Evolutionary conservation across 257 asterid species (phyloP), one percentile per base, ranked within the genome.

Genomic region (Perilla frutescens): DNA sequence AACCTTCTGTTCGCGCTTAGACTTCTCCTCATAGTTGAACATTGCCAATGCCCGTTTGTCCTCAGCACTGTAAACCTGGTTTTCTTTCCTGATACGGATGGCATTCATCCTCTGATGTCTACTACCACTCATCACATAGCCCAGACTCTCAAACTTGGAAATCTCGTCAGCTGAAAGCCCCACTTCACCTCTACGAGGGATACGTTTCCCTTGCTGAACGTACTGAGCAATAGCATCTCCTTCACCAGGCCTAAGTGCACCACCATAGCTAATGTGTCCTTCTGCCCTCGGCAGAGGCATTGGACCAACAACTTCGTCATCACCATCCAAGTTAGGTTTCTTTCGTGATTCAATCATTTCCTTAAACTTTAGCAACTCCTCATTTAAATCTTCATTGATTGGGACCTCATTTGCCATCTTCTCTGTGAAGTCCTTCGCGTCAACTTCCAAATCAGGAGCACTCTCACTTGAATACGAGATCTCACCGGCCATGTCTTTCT

Each of bases 71-170:
- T 91, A 91, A 54, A 94, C 97, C 85, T 91, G 99, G 87, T 94
- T 94, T 84, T 94, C 99, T 77, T 94, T 94, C 55, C 99, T 84
- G 61, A 94, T 94, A 91, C 99, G 99, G 65, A 94, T 91, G 31
- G 99, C 99, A 85, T 94, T 94, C 99, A 94, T 94, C 80, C 99
- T 87, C 76, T 94, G 99, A 84, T 94, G 99, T 74, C 99, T 91
- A 76, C 99, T 94, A 69, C 99, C 99, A 75, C 99, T 94, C 99
- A 94, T 94, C 88, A 94, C 99, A 83, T 90, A 94, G 29, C 99
- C 99, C 78, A 94, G 97, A 55, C 9, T 48, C 89, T 94, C 99
- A 57, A 90, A 94, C 85, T 87, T 94, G 0, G 85, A 78, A 80
- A 94, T 94, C 87, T 94, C 99, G 3, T 94, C 99, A 68, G 99